Evolutionary conservation across 2,329 filamentous ascomycete genomes (phyloP).

Genomic region (Ambrosiella cleistominuta): DNA sequence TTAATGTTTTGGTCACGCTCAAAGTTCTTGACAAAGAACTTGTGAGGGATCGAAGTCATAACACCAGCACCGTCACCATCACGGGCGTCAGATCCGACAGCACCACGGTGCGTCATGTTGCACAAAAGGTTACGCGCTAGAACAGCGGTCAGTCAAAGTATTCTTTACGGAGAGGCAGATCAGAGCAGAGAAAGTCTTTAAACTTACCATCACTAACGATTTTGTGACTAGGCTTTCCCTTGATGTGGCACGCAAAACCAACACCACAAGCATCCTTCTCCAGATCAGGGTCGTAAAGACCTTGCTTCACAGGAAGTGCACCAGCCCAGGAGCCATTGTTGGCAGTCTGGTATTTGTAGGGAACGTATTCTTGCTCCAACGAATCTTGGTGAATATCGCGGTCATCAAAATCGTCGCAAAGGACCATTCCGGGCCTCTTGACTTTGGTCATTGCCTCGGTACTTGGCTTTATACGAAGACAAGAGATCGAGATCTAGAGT

Average conservation of each 20-base stretch:
- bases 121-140: conserved; percentile 84
- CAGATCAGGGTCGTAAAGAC: conserved; percentile 86
- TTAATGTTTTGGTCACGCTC: conserved; percentile 76
- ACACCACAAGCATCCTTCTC: conserved; percentile 99
- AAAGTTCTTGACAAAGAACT: conserved; percentile 98
- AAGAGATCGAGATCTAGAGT: neutral
- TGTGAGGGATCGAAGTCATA: conserved; percentile 97
- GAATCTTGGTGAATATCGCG: conserved; percentile 39
- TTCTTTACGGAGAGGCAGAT: neutral
- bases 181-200: neutral
- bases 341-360: conserved; percentile 75
- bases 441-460: neutral
- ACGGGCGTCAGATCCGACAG: conserved; percentile 91
- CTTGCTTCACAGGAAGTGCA: conserved; percentile 89
- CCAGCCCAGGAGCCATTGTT: conserved; percentile 83
- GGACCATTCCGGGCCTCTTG: conserved; percentile 46
- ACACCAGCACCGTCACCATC: conserved; percentile 97
- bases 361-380: conserved; percentile 41
- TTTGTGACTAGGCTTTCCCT: conserved; percentile 93
- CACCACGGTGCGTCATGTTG: conserved; percentile 99
- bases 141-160: conserved; percentile 15
- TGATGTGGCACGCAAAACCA: conserved; percentile 96
- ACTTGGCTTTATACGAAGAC: neutral
- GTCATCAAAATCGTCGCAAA: conserved; percentile 50
- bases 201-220: conserved; percentile 89